These are phyloP conservation scores for Lyophyllum atratum DNA, from an alignment of 768 basidiomycete genomes.

Conservation along the genomic window DNA sequence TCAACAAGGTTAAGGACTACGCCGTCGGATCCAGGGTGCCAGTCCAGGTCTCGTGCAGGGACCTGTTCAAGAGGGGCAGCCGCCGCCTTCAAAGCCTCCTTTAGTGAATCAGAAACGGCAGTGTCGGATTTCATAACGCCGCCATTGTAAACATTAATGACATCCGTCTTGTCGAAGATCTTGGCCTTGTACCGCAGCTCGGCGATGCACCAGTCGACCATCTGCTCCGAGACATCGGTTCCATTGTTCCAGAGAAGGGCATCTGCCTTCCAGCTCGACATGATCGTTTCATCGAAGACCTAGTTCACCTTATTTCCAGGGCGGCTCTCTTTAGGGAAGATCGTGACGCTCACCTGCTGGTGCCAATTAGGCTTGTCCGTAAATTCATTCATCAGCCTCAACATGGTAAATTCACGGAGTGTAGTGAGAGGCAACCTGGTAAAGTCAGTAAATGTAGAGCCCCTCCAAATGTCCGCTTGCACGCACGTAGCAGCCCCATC, in stretches of 20 bases:
- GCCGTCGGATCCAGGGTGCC: constrained; percentile 41
- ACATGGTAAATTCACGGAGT: constrained; percentile 19
- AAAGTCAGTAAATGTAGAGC: neutral
- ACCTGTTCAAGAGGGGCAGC: constrained; percentile 32
- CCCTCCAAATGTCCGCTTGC: neutral
- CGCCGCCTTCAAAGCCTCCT: constrained; percentile 19
- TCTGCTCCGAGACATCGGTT: constrained; percentile 9
- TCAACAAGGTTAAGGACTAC: constrained; percentile 45
- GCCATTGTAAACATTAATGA: constrained; percentile 13
- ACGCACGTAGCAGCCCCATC: constrained; percentile 4
- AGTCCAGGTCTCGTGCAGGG: constrained; percentile 33
- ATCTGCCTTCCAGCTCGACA: constrained; percentile 16
- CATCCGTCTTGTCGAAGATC: constrained; percentile 7
- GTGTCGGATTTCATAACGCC: constrained; percentile 27
- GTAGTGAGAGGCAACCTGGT: constrained; percentile 14
- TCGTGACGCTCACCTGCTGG: constrained; percentile 1
- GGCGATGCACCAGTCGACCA: constrained; percentile 17
- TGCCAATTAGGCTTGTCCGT: constrained; percentile 21
- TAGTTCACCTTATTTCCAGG: neutral
- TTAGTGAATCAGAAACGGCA: constrained; percentile 21
- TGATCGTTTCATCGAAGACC: constrained; percentile 16
- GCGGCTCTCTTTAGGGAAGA: too few relatives aligned
- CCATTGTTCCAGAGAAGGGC: neutral
- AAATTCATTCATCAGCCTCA: constrained; percentile 17
- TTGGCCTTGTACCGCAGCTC: constrained; percentile 18